Conservation (phyloP, 2,329 filamentous ascomycete species). For the Nannizzia gypsea region DNA sequence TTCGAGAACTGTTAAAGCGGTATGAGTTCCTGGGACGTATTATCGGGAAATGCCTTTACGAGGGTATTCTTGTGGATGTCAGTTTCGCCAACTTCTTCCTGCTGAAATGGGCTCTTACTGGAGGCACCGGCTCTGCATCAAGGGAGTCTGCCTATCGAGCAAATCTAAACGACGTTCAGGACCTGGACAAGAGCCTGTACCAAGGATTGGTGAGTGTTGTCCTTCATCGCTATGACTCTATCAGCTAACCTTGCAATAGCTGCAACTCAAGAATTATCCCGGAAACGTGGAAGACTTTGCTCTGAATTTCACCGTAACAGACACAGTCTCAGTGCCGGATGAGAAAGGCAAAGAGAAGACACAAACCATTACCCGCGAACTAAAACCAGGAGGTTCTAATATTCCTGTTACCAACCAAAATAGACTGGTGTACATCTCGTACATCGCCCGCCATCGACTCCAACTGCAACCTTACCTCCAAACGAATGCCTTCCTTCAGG, state of each 20-base stretch:
- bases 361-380: constrained; percentile 50
- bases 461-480: constrained; percentile 68
- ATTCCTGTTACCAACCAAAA: constrained; percentile 82
- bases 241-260: constrained; percentile 20
- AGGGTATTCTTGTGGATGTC: constrained; percentile 88
- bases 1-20: constrained; percentile 53
- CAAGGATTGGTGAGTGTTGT: constrained; percentile 55
- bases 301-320: constrained; percentile 81
- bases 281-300: constrained; percentile 70
- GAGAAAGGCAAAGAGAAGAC: constrained; percentile 24
- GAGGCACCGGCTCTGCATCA: constrained; percentile 49
- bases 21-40: constrained; percentile 90
- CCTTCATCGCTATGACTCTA: constrained; percentile 3
- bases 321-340: constrained; percentile 46
- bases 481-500: constrained; percentile 75
- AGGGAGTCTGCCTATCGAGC: constrained; percentile 66
- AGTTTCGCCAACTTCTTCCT: constrained; percentile 92
- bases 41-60: constrained; percentile 93
- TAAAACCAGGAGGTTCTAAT: constrained; percentile 65
- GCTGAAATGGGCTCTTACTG: constrained; percentile 80
- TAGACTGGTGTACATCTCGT: constrained; percentile 84
- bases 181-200: constrained; percentile 83
- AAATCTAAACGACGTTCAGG: constrained; percentile 87
- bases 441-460: constrained; percentile 77
- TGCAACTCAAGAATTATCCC: constrained; percentile 69